A percentile compares a stretch with the other conserved stretches of the same genome.
Evolutionary conservation across 257 asterid genomes (phyloP).

Genomic region (Nicotiana attenuata): DNA sequence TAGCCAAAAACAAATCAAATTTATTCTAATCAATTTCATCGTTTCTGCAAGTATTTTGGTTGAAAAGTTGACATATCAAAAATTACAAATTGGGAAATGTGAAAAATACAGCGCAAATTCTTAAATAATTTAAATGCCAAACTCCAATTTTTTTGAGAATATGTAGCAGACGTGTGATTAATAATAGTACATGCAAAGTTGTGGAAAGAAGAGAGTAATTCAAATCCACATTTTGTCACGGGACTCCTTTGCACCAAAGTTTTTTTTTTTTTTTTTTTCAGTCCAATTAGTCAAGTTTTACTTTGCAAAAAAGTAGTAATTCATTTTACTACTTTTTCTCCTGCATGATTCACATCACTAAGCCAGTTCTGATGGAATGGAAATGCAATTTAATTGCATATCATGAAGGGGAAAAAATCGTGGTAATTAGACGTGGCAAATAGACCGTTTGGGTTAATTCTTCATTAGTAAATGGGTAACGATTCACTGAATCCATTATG

Average conservation of each 20-base stretch:
- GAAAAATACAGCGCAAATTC: background rate
- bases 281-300: background rate
- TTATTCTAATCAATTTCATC: too few relatives aligned
- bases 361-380: too few relatives aligned
- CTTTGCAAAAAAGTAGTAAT: background rate
- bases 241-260: background rate
- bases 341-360: too few relatives aligned
- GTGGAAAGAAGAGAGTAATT: background rate
- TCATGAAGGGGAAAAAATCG: too few relatives aligned
- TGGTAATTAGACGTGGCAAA: too few relatives aligned
- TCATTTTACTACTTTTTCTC: background rate
- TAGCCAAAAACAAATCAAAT: too few relatives aligned
- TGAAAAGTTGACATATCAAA: background rate
- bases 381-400: too few relatives aligned
- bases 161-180: background rate
- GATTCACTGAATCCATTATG: too few relatives aligned
- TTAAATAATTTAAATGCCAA: background rate
- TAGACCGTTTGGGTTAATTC: background rate
- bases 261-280: background rate
- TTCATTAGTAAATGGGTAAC: too few relatives aligned
- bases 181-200: background rate
- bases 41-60: background rate
- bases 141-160: background rate
- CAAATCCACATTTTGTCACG: background rate
- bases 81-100: background rate